These are phyloP conservation scores for Calocybe gangraenosa DNA, from an alignment of 768 basidiomycete species.

Conservation along the genomic window DNA sequence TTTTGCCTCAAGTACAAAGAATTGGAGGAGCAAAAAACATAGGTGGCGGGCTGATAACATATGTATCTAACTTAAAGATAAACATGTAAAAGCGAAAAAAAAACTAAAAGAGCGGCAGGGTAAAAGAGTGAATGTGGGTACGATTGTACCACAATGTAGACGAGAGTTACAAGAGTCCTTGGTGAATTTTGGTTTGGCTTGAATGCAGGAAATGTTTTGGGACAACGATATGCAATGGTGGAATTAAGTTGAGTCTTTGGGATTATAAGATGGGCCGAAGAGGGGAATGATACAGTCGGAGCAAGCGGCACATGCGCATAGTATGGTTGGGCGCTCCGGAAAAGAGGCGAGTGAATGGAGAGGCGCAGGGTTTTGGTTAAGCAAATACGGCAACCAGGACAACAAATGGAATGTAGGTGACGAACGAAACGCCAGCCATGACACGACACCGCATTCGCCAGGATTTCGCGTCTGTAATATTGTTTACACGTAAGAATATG, in stretches of 20 bases:
- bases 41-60: conserved; percentile 1
- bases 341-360: neutral
- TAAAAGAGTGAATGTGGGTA: conserved; percentile 6
- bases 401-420: conserved; percentile 80
- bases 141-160: too few species aligned
- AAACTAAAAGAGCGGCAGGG: conserved; percentile 8
- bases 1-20: neutral
- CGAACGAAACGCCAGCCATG: conserved; percentile 60
- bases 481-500: too few species aligned
- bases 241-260: conserved; percentile 1
- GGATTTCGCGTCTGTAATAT: conserved; percentile 54
- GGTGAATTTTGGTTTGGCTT: neutral
- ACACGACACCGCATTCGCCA: conserved; percentile 77
- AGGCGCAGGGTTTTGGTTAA: neutral
- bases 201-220: conserved; percentile 1
- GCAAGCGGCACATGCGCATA: neutral
- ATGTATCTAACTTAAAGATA: conserved; percentile 14
- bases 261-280: neutral
- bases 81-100: conserved; percentile 9
- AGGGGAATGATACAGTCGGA: neutral
- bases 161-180: neutral
- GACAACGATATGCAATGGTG: conserved; percentile 4
- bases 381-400: conserved; percentile 66
- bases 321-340: neutral
- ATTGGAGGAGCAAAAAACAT: conserved; percentile 6